phyloP scores from a whole-genome alignment of 495 filamentous ascomycete genomes.

The Terfezia boudieri region DNA sequence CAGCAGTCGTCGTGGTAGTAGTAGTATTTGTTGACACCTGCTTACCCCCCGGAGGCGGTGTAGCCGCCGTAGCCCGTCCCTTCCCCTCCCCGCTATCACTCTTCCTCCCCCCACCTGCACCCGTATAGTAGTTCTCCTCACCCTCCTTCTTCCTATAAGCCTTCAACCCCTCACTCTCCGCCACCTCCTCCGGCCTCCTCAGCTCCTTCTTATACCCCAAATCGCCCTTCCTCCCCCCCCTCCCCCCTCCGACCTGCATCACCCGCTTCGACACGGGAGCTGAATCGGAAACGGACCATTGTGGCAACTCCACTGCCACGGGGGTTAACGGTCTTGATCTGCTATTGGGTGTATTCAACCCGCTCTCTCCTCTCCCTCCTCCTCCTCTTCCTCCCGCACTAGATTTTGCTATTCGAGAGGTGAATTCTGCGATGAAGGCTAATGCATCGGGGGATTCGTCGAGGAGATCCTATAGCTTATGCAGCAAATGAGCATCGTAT shows the following conservation, averaged over 20 bases:
- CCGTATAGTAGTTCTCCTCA: slow-evolving; percentile 2
- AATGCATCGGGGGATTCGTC: slow-evolving; percentile 66
- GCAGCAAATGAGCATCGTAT: no score
- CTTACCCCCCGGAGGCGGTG: slow-evolving; percentile 12
- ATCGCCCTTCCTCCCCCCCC: slow-evolving; percentile 4
- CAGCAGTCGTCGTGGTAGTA: slow-evolving; percentile 11
- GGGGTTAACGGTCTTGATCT: slow-evolving; percentile 30
- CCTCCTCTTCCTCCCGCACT: slow-evolving; percentile 5
- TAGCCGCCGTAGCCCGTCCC: slow-evolving; percentile 5
- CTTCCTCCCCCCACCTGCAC: neutral
- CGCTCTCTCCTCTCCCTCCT: slow-evolving; percentile 14
- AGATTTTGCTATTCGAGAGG: slow-evolving; percentile 5
- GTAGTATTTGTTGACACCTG: neutral
- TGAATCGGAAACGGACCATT: neutral
- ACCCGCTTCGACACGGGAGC: neutral
- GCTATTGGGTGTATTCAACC: slow-evolving; percentile 2
- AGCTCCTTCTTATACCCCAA: slow-evolving; percentile 8
- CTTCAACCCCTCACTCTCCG: slow-evolving; percentile 13
- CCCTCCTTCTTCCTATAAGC: slow-evolving; percentile 15
- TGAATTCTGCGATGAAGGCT: slow-evolving; percentile 86
- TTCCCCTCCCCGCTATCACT: neutral
- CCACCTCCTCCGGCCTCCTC: slow-evolving; percentile 10
- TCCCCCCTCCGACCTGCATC: slow-evolving; percentile 2
- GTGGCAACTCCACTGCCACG: slow-evolving; percentile 13
- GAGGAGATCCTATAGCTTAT: slow-evolving; percentile 34